Conservation (phyloP, 2,329 filamentous ascomycete genomes). For the Aspergillus unguis region DNA sequence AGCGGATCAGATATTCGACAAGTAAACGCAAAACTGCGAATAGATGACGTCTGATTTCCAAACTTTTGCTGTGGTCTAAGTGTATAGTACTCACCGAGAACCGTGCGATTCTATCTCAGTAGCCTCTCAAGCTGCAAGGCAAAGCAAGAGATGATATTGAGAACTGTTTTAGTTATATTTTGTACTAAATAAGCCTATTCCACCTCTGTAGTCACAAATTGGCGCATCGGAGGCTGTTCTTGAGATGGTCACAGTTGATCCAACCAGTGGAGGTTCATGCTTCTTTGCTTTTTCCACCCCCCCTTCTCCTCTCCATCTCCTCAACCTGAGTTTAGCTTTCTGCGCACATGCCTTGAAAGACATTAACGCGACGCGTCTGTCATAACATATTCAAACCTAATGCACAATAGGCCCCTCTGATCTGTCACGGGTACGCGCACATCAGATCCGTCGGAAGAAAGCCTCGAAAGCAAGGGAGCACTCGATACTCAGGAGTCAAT, state of each 20-base stretch:
- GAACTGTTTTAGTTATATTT: too few relatives aligned
- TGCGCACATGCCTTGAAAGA: conserved; percentile 2
- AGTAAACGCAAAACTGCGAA: too few relatives aligned
- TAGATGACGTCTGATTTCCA: too few relatives aligned
- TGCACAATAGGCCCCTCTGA: not conserved
- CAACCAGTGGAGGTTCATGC: not conserved
- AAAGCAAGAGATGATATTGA: too few relatives aligned
- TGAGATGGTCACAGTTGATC: not conserved
- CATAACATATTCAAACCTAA: not conserved
- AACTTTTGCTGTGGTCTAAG: too few relatives aligned
- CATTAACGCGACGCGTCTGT: not conserved
- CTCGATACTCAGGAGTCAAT: not conserved
- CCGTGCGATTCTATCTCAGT: too few relatives aligned
- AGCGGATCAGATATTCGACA: too few relatives aligned
- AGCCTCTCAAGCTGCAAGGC: too few relatives aligned
- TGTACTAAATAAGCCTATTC: too few relatives aligned
- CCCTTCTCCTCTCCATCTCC: not conserved
- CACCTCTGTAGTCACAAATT: not conserved
- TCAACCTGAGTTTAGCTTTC: conserved; percentile 1
- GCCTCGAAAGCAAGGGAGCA: not conserved
- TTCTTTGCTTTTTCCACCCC: not conserved
- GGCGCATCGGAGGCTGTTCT: not conserved
- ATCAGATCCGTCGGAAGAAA: not conserved
- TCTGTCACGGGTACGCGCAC: not conserved
- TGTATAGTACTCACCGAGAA: too few relatives aligned